phyloP scores from a whole-genome alignment of 116 monocot species.

The Iris pallida region DNA sequence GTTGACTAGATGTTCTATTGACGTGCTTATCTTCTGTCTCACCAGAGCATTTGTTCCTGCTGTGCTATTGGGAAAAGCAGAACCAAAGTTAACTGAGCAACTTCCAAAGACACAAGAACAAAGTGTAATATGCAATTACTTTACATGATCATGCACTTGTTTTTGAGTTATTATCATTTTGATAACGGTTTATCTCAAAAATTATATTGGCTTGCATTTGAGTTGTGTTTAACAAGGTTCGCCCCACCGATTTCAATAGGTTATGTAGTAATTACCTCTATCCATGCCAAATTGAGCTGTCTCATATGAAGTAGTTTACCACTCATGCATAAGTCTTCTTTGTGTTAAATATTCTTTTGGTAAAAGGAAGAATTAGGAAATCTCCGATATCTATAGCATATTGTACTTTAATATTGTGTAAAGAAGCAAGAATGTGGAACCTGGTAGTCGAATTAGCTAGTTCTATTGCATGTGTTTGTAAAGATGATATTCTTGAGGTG shows the following conservation, averaged over 20 bases:
- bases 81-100: slow-evolving; percentile 70
- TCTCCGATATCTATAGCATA: no score
- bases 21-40: slow-evolving; percentile 2
- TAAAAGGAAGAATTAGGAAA: no score
- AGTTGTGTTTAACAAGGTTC: neutral
- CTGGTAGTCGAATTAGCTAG: no score
- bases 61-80: slow-evolving; percentile 88
- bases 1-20: neutral
- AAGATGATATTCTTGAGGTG: no score
- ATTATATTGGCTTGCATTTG: neutral
- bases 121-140: slow-evolving; percentile 42
- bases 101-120: slow-evolving; percentile 44
- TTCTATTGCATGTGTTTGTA: no score
- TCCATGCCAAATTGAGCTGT: no score
- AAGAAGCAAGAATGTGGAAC: no score
- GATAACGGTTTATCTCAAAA: neutral
- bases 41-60: slow-evolving; percentile 98
- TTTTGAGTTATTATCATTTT: neutral
- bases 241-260: neutral
- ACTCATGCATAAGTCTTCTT: no score
- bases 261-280: neutral
- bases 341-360: no score
- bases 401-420: no score
- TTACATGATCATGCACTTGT: neutral
- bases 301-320: no score